Conservation (phyloP, 2,329 filamentous ascomycete species). For the Drechslerella stenobrocha region DNA sequence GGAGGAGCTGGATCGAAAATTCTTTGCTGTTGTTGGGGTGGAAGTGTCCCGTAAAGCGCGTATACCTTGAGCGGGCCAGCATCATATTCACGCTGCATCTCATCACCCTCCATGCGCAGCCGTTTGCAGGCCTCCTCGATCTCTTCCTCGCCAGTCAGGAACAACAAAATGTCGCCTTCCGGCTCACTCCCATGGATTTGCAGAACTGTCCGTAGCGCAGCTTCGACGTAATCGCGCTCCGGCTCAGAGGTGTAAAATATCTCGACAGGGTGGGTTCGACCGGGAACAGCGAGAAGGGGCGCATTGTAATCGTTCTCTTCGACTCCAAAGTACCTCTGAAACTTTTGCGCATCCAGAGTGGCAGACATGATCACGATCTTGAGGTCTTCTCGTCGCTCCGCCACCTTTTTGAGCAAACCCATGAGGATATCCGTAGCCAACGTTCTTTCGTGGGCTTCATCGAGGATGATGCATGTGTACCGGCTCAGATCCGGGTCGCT, state of each 20-base stretch:
- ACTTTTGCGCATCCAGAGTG: conserved; percentile 95
- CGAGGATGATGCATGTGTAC: conserved; percentile 97
- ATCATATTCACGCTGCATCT: conserved; percentile 87
- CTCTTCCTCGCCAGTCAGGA: conserved; percentile 96
- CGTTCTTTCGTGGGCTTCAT: conserved; percentile 97
- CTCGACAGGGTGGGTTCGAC: conserved; percentile 93
- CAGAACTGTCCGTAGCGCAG: conserved; percentile 87
- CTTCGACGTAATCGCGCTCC: conserved; percentile 95
- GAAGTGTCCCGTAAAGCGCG: conserved; percentile 89
- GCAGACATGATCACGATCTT: conserved; percentile 99
- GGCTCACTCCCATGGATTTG: conserved; percentile 93
- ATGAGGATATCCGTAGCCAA: conserved; percentile 97
- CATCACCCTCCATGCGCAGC: conserved; percentile 85
- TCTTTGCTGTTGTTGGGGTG: conserved; percentile 86
- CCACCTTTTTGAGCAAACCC: conserved; percentile 90
- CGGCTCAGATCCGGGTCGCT: conserved; percentile 87
- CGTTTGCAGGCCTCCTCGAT: conserved; percentile 96
- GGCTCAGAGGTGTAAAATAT: conserved; percentile 98
- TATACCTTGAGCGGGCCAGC: conserved; percentile 88
- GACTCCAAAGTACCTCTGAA: conserved; percentile 88
- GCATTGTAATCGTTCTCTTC: conserved; percentile 62
- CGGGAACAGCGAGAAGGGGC: conserved; percentile 88
- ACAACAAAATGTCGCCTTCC: conserved; percentile 90
- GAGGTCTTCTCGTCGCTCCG: conserved; percentile 77
- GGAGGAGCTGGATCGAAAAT: conserved; percentile 90